A percentile compares a stretch with the other conserved stretches of the same genome.
Evolutionary conservation across 2,329 filamentous ascomycete species (phyloP).

Genomic region (Aspergillus intermedius): DNA sequence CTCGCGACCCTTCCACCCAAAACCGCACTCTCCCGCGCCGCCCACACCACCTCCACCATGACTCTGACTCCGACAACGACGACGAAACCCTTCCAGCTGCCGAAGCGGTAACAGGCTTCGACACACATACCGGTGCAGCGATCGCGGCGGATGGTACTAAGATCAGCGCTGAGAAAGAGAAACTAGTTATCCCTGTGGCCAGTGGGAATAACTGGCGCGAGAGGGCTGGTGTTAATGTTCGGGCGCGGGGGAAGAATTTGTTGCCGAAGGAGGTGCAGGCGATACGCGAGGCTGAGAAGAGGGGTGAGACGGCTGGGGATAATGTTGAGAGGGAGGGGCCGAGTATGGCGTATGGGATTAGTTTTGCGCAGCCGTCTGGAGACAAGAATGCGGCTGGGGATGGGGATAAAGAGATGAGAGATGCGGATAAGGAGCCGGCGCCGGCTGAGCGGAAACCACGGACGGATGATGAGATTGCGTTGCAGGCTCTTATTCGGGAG

Average conservation of each 20-base stretch:
- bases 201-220: conserved; percentile 71
- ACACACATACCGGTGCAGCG: conserved; percentile 37
- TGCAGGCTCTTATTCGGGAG: conserved; percentile 61
- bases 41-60: conserved; percentile 28
- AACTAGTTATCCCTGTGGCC: conserved; percentile 72
- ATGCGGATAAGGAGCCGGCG: conserved; percentile 10
- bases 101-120: conserved; percentile 51
- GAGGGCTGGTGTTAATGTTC: conserved; percentile 39
- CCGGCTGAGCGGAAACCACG: conserved; percentile 28
- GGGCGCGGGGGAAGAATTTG: conserved; percentile 52
- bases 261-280: conserved; percentile 53
- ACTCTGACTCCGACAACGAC: conserved; percentile 44
- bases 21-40: conserved; percentile 21
- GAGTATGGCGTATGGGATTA: conserved; percentile 50
- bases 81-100: conserved; percentile 31
- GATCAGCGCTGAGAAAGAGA: conserved; percentile 43
- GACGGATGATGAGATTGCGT: conserved; percentile 57
- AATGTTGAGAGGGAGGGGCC: conserved; percentile 46
- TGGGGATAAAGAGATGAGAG: conserved; percentile 20
- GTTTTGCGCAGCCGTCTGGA: conserved; percentile 34
- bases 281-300: conserved; percentile 36
- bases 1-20: conserved; percentile 8
- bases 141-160: conserved; percentile 32
- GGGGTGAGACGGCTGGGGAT: conserved; percentile 25
- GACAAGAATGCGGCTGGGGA: conserved; percentile 8